Base-by-base conservation (phyloP, 1,284 basidiomycete genomes). In the Gomphus bonarii region DNA sequence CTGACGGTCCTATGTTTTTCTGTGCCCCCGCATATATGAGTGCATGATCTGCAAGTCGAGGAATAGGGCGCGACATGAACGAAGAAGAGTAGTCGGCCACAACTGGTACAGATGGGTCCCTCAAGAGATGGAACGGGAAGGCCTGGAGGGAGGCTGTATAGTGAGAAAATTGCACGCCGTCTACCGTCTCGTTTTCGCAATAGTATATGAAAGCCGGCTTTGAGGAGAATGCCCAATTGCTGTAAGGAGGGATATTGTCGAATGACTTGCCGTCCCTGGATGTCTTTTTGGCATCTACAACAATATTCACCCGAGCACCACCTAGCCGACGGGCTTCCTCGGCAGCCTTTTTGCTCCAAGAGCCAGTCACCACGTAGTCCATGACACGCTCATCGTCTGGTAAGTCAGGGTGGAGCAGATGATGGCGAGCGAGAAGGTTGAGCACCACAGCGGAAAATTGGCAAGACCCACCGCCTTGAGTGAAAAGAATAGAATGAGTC, bases 171-270 rank as follows among this genome's bases (percentile, higher is more conserved):
- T 99, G 89, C 57, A 95, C 87, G 35, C 97, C 97, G 66, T 97
- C 88, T 59, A 99, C 91, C 3, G 97, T 99, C 75, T 99, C 97
- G 75, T 99, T 99, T 70, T 98, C 95, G 79, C 97, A 99, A 74
- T 98, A 99, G 74, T 97, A 98, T 57, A 98, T 85, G 66, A 95
- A 82, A 9, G 91, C 95, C 1, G 95, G 87, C 67, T 84, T 77
- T 42, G 67, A 63, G 12, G 89, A 90, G 73, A 97, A 90, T n/a
- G 73, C 71, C 80, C 88, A 97, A 50, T 80, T 75, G 56, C 76
- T 73, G 65, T 82, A 81, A 12, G 81, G 73, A 11, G 95, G 93
- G 64, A 98, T 84, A 58, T 79, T 80, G 63, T 92, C 88, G 73
- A 89, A 97, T 0, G 79, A 73, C 71, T 84, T 81, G 63, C 77